Evolutionary conservation across 2,329 filamentous ascomycete species (phyloP), one percentile per base, ranked within the genome.

Genomic region (Colletotrichum magnum): DNA sequence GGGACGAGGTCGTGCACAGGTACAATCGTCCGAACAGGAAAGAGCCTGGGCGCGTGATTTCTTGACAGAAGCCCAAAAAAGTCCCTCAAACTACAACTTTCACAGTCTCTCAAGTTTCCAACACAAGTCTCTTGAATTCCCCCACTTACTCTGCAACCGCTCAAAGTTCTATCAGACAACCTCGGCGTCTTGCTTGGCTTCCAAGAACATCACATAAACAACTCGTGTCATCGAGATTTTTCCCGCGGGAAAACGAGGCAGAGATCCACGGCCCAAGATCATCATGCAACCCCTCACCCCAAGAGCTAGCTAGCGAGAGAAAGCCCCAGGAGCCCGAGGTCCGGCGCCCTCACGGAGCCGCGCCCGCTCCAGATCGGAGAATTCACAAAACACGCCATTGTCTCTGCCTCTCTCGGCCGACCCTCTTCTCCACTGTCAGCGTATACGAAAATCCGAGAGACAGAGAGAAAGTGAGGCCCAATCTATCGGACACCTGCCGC

Each of bases 401-500:
- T 36, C 32, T 36, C 32, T 36, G 32, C 32, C 32, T 36, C 32
- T 36, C 32, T 36, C 32, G 32, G 32, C 32, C 32, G 13, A 15
- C 41, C 41, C 41, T 43, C 41, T 43, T 12, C 2, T 12, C 41
- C 41, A n/a, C 41, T 12, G 41, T 43, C 41, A 36, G 2, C 7
- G 9, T 36, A 36, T 36, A 36, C 32, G 32, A 10, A 10, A 48
- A 10, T 39, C 45, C 39, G 26, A 28, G 32, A 36, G 58, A 32
- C 21, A n/a, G 10, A 43, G 26, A n/a, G 16, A n/a, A 43, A 16
- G 26, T 9, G 21, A 36, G 6, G 7, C 10, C 32, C 65, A 64
- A 64, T 64, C 28, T 68, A 68, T 68, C 53, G 47, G 60, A 68
- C 60, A 68, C 65, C 32, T 28, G 65, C 28, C 21, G 48, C 26